A percentile compares a stretch with the other conserved stretches of the same genome.
phyloP scores from a whole-genome alignment of 306 rosid species.

The Phaseolus lunatus region DNA sequence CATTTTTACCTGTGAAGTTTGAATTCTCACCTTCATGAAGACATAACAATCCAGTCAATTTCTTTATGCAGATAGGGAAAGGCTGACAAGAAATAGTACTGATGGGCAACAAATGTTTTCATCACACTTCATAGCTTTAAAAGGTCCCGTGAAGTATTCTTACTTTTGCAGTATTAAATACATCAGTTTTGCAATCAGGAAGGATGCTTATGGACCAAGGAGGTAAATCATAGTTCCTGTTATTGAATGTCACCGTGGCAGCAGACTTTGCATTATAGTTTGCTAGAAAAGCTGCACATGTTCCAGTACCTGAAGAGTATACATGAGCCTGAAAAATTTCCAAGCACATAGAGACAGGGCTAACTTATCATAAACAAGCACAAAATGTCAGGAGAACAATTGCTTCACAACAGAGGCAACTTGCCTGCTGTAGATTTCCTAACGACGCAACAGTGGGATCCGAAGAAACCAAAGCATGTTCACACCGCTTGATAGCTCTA shows the following conservation, averaged over 20 bases:
- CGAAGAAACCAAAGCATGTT: conserved; percentile 81
- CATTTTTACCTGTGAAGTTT: conserved; percentile 67
- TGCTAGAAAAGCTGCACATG: conserved; percentile 92
- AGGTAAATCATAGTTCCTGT: conserved; percentile 74
- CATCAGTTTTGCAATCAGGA: conserved; percentile 79
- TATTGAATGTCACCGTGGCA: conserved; percentile 74
- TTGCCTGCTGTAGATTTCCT: conserved; percentile 80
- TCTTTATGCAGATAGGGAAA: conserved; percentile 30
- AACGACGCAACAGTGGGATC: conserved; percentile 75
- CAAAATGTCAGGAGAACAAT: conserved; percentile 14
- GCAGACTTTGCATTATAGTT: conserved; percentile 64
- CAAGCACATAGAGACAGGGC: conserved; percentile 27
- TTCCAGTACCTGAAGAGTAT: conserved; percentile 64
- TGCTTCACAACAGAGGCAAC: conserved; percentile 37
- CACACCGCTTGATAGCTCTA: conserved; percentile 75
- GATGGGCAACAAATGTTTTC: conserved; percentile 16
- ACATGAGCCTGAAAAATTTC: conserved; percentile 78
- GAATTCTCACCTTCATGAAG: conserved; percentile 76
- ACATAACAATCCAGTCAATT: conserved; percentile 39
- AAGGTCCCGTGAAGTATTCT: conserved; percentile 33
- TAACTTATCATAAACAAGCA: conserved; percentile 11
- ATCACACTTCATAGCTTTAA: conserved; percentile 15
- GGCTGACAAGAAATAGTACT: conserved; percentile 31
- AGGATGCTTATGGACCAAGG: conserved; percentile 99
- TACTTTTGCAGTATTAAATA: conserved; percentile 91